Evolutionary conservation across 2,329 filamentous ascomycete species (phyloP).

Genomic region (Trichoderma oligosporum): DNA sequence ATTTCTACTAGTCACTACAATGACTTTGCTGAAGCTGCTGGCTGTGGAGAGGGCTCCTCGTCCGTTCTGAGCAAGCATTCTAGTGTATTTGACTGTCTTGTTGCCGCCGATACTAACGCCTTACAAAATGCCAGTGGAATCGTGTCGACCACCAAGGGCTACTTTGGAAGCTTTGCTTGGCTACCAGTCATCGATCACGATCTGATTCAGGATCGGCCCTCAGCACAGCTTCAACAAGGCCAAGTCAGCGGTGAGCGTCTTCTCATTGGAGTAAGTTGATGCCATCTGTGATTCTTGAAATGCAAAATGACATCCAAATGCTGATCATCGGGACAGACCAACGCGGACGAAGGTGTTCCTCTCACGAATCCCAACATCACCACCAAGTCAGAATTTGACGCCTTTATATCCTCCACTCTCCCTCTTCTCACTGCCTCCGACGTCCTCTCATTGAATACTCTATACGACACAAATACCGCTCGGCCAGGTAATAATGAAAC

Average conservation of each 20-base stretch:
- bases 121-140: conserved; percentile 36
- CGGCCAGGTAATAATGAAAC: conserved; percentile 27
- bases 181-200: conserved; percentile 37
- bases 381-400: conserved; percentile 29
- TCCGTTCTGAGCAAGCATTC: conserved; percentile 15
- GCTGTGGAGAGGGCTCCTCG: conserved; percentile 27
- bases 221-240: conserved; percentile 28
- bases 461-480: conserved; percentile 28
- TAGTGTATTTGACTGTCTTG: conserved; percentile 35
- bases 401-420: conserved; percentile 34
- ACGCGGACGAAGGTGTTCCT: conserved; percentile 37
- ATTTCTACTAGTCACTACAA: conserved; percentile 33
- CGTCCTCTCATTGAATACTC: conserved; percentile 31
- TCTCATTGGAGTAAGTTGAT: conserved; percentile 28
- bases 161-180: conserved; percentile 35
- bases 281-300: too few relatives aligned
- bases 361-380: conserved; percentile 38
- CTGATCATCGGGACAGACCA: conserved; percentile 28
- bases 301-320: neutral
- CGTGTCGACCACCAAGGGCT: conserved; percentile 28
- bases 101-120: conserved; percentile 30
- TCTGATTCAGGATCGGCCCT: conserved; percentile 32
- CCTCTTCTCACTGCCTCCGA: conserved; percentile 33
- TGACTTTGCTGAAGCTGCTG: conserved; percentile 33
- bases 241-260: conserved; percentile 34